Evolutionary conservation across 164 flowering plant genomes (phyloP), one percentile per base, ranked within the genome.

Genomic region (Magnolia sinica): DNA sequence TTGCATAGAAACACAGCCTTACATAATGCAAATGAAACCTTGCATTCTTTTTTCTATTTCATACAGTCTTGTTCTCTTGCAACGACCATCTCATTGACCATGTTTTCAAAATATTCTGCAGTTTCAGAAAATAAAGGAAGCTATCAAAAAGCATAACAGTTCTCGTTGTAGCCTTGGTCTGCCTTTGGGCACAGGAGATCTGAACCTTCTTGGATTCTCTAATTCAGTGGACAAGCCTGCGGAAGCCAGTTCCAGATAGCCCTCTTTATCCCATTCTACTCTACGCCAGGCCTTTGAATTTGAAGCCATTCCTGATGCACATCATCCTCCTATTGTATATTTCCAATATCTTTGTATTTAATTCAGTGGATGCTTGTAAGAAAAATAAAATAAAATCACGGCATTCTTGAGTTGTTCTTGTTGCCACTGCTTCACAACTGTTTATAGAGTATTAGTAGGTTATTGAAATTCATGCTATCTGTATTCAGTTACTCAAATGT

Each of bases 91-190:
- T 50, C 13, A 49, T 70, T 70, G 73, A 55, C 50, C 23, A 8
- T 8, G 27, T 73, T 58, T 50, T 7, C 27, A 11, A 64, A 37
- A 61, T 50, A 24, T 67, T 70, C 49, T 87, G 87, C 95, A 95
- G 98, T 90, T 95, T 79, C 98, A 95, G 85, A 93, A 91, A 81
- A 87, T 95, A 80, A 95, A 91, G 83, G 98, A 95, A 80, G 95
- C 97, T 13, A 93, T 95, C 64, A 64, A 75, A 84, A 79, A 59
- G 74, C 95, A 95, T 83, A 93, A 87, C 83, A 88, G 91, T 8
- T 93, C 79, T 71, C 93, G 88, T 14, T 90, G 95, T 87, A 90
- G 95, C 87, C 89, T 87, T 51, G 95, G 92, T 55, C 93, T 92
- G 2, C 89, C 96, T 0, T 82, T 82, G 81, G 94, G 89, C 70